Evolutionary conservation across 495 filamentous ascomycete genomes (phyloP).

Genomic region (Penicillium antarcticum): DNA sequence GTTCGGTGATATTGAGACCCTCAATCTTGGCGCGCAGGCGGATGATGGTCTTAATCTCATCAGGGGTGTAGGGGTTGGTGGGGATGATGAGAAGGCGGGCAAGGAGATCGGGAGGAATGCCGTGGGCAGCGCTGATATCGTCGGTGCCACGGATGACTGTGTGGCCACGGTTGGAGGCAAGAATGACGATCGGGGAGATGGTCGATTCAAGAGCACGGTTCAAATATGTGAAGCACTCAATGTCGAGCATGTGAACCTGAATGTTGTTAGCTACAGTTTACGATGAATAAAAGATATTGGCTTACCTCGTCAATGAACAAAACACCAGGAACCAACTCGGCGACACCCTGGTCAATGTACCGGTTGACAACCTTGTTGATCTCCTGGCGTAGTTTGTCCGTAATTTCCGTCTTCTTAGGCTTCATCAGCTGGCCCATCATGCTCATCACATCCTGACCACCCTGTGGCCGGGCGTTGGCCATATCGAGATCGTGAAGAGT

Average conservation of each 20-base stretch:
- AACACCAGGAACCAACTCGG: constrained; percentile 93
- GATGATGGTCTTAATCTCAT: constrained; percentile 89
- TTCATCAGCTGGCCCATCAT: constrained; percentile 99
- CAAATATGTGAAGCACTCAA: constrained; percentile 98
- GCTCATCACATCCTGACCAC: constrained; percentile 98
- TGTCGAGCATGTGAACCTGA: constrained; percentile 96
- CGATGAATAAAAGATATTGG: neutral
- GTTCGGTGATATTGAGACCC: constrained; percentile 71
- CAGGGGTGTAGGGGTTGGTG: constrained; percentile 76
- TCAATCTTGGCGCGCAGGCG: constrained; percentile 78
- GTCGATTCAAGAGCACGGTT: constrained; percentile 91
- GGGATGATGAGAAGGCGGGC: constrained; percentile 93
- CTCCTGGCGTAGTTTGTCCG: constrained; percentile 89
- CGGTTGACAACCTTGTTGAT: constrained; percentile 98
- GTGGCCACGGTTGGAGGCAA: constrained; percentile 93
- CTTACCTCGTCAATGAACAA: constrained; percentile 97
- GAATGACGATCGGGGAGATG: constrained; percentile 94
- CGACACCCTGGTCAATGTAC: constrained; percentile 98
- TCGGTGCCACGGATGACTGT: constrained; percentile 84
- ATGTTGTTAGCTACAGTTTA: neutral
- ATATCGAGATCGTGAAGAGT: constrained; percentile 95
- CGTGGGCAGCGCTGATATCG: constrained; percentile 81
- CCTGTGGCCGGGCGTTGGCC: constrained; percentile 89
- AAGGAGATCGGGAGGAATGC: constrained; percentile 88
- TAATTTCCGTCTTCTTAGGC: constrained; percentile 98